These are phyloP conservation scores for Petunia secreta DNA, from an alignment of 257 asterid species.

Conservation along the genomic window DNA sequence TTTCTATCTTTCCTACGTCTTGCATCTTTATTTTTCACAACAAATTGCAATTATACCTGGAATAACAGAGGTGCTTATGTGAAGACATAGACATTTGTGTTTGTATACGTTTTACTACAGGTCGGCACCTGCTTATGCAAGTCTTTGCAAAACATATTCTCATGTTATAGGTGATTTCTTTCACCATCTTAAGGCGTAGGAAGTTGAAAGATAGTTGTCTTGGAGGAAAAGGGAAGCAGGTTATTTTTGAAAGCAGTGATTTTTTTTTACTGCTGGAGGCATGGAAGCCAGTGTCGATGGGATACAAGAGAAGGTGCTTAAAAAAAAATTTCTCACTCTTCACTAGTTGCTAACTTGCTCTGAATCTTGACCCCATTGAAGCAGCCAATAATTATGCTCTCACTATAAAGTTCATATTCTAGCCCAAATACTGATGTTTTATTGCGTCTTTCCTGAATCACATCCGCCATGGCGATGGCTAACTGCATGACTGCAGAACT, in stretches of 20 bases:
- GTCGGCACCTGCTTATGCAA: constrained; percentile 4
- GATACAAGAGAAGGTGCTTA: constrained; percentile 78
- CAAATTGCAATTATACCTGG: constrained; percentile 14
- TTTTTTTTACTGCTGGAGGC: constrained; percentile 71
- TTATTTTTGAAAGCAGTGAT: constrained; percentile 28
- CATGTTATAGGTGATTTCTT: constrained; percentile 70
- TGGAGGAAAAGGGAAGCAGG: constrained; percentile 43
- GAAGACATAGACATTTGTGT: background rate
- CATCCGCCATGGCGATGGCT: background rate
- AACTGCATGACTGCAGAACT: constrained; percentile 12
- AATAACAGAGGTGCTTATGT: background rate
- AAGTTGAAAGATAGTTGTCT: constrained; percentile 57
- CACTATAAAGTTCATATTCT: background rate
- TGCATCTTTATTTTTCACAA: background rate
- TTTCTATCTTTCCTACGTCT: background rate
- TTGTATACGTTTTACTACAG: constrained; percentile 11
- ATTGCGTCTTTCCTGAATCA: background rate
- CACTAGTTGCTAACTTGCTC: background rate
- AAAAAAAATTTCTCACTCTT: constrained; percentile 13
- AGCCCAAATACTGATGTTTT: background rate
- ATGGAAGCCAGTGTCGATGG: constrained; percentile 95
- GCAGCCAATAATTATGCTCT: background rate
- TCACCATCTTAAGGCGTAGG: constrained; percentile 70
- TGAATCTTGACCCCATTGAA: background rate
- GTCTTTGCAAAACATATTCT: background rate